Base-by-base conservation (phyloP, 306 rosid species). In the Lathyrus tuberosus region DNA sequence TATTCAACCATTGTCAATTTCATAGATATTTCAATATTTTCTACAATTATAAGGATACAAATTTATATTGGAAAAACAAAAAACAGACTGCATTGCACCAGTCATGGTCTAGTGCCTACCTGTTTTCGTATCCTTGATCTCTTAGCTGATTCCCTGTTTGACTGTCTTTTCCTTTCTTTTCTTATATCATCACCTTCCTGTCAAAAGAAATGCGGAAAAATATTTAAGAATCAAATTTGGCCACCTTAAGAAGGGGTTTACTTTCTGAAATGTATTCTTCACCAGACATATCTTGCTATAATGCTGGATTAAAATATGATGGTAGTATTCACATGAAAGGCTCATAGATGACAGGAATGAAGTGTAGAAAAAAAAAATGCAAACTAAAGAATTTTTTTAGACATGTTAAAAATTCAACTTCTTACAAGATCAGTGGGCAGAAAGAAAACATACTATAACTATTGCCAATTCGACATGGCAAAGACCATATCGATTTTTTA, bases 91-190 rank as follows among this genome's bases (percentile, higher is more conserved):
- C 42, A 15, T 52, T 54, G 28, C 38, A 62, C 22, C 12, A 14
- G 11, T 33, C 61, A 46, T 54, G 58, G 46, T 31, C 62, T 63
- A 56, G 72, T 35, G 58, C 43, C n/a, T 76, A 84, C 96, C 91
- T 74, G 84, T 74, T 71, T 80, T 49, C 82, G 78, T 16, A 71
- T 17, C 86, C 85, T 86, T 84, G 87, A 84, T 74, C 87, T 82
- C 78, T 72, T 82, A 38, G 89, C 91, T 2, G 89, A 82, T 78
- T 86, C 85, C 84, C 89, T 80, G 16, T 82, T 89, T 35, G 83
- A 86, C 66, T 56, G 79, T 67, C 84, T 82, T 75, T 80, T 89
- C 70, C 79, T 86, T 77, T 84, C 89, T 77, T 43, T 75, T 67
- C 76, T 82, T 71, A 52, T 60, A 41, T 84, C 81, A 64, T 73